Conservation (phyloP, 2,329 filamentous ascomycete genomes). For the Trichophyton schoenleinii region DNA sequence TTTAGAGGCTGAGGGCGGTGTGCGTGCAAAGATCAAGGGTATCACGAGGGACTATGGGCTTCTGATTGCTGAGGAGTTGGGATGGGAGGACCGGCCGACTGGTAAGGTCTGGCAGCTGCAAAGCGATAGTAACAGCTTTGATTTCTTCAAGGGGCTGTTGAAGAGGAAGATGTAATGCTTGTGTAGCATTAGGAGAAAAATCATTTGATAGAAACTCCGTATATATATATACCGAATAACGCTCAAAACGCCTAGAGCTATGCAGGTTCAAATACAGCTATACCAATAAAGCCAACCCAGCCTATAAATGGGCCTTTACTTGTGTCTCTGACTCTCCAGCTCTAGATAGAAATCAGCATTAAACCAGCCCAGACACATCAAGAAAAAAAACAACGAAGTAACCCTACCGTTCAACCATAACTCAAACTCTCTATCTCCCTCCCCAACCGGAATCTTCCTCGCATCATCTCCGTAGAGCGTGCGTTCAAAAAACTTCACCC, state of each 20-base stretch:
- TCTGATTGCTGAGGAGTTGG: constrained; percentile 70
- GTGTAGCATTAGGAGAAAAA: neutral
- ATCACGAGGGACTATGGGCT: constrained; percentile 89
- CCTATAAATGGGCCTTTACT: neutral
- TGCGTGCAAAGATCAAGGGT: constrained; percentile 63
- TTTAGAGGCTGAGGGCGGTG: constrained; percentile 67
- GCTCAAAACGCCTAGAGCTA: neutral
- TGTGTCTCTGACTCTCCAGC: neutral
- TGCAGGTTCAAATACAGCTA: neutral
- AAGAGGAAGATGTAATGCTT: constrained; percentile 55
- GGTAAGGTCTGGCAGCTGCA: constrained; percentile 73
- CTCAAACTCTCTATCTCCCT: constrained; percentile 36
- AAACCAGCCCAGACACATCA: neutral
- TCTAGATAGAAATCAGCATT: neutral
- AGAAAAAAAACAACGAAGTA: neutral
- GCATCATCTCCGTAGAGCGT: constrained; percentile 46
- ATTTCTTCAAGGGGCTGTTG: constrained; percentile 83
- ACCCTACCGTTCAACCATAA: constrained; percentile 17
- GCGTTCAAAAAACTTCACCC: constrained; percentile 49
- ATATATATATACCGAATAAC: neutral
- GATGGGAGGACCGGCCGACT: constrained; percentile 57
- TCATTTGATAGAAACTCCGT: too few species aligned
- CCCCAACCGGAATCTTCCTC: constrained; percentile 32
- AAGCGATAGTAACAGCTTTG: constrained; percentile 96
- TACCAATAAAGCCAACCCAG: neutral